Evolutionary conservation across 331 rosid genomes (phyloP), one percentile per base, ranked within the genome.

Genomic region (Malus hybrid): DNA sequence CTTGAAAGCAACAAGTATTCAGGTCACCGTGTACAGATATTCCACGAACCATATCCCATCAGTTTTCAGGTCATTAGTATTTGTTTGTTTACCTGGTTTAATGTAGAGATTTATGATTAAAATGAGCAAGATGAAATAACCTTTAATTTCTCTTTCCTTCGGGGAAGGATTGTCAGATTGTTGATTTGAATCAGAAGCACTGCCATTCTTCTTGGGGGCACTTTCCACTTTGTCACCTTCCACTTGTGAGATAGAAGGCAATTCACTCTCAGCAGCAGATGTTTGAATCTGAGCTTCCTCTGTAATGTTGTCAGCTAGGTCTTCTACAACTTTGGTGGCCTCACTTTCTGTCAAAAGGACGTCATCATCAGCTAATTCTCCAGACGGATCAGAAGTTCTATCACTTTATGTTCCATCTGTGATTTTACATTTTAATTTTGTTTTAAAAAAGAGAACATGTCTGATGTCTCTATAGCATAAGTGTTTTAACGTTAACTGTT

Each of bases 91-190:
- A 31, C 74, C 69, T 73, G 76, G 60, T 60, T 76, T 65, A 14
- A 7, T 69, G 50, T 10, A 33, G 44, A 69, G 73, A 14, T 16
- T 36, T 50, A 67, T 55, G 72, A 83, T 54, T 48, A 71, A 22
- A 73, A 61, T 65, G 19, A 75, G 33, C 33, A 75, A 34, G 69
- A 63, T 34, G n/a, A 75, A 71, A 72, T 62, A 63, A 80, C 97
- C 95, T 90, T 82, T 85, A 65, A 79, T 77, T 33, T 16, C 81
- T 80, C 67, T 80, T 81, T 84, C 83, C 70, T 62, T 78, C 11
- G 85, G 82, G 67, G 87, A 54, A 79, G 86, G 65, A 78, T 63
- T 55, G 31, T 69, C 84, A 65, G 71, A 57, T 81, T 83, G 77
- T 77, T 76, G 87, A 76, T 76, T 80, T 65, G 82, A 65, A 71